Evolutionary conservation across 1,284 basidiomycete species (phyloP).

Genomic region (Moesziomyces parantarcticus): DNA sequence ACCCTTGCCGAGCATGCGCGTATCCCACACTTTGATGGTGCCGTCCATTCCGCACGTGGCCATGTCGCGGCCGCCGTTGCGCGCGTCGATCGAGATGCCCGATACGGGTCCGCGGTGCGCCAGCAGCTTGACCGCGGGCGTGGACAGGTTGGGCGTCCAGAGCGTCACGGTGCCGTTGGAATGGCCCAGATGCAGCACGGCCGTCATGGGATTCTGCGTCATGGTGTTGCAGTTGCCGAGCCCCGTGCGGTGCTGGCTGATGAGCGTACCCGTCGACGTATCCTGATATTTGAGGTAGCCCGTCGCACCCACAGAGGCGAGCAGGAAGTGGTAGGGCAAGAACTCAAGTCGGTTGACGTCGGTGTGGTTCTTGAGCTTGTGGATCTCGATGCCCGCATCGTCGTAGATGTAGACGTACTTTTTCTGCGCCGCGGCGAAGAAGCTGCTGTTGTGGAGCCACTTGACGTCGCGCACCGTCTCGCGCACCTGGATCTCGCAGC

Average conservation of each 20-base stretch:
- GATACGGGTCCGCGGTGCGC: constrained; percentile 90
- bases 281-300: constrained; percentile 97
- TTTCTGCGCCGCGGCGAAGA: constrained; percentile 94
- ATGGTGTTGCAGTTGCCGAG: constrained; percentile 83
- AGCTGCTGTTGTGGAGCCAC: constrained; percentile 91
- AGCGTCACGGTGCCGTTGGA: constrained; percentile 81
- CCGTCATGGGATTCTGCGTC: constrained; percentile 88
- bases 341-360: constrained; percentile 92
- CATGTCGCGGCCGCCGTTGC: constrained; percentile 82
- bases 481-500: constrained; percentile 86
- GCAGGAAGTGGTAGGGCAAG: constrained; percentile 93
- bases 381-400: constrained; percentile 87
- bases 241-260: constrained; percentile 80
- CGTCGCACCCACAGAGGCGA: constrained; percentile 84
- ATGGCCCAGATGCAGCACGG: constrained; percentile 92
- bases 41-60: constrained; percentile 89
- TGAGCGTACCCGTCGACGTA: constrained; percentile 88
- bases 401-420: constrained; percentile 98
- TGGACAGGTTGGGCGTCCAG: constrained; percentile 93
- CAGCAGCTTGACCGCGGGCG: constrained; percentile 88
- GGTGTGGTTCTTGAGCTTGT: constrained; percentile 78
- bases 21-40: constrained; percentile 93
- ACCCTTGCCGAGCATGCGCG: constrained; percentile 86
- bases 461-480: constrained; percentile 92
- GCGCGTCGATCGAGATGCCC: constrained; percentile 82